A percentile compares a stretch with the other conserved stretches of the same genome.
Evolutionary conservation across 2,329 filamentous ascomycete species (phyloP).

Genomic region (Lizonia empirigonia): DNA sequence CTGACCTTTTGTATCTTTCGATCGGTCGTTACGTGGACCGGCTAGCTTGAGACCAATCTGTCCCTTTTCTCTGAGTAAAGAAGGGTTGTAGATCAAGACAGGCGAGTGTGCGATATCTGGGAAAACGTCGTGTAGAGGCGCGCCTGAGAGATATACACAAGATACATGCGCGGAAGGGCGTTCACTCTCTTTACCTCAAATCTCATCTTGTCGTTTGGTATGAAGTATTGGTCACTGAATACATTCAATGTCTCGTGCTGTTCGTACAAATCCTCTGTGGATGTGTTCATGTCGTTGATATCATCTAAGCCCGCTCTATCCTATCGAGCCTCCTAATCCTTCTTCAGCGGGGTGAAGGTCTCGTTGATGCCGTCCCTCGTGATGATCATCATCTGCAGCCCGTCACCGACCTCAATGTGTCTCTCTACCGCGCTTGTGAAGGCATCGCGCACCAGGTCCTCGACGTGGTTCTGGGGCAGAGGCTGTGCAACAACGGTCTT

Average conservation of each 20-base stretch:
- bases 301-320: slow-evolving; percentile 46
- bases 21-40: no score
- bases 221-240: not conserved
- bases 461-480: slow-evolving; percentile 73
- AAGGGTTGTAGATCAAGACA: no score
- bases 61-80: no score
- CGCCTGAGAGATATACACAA: not conserved
- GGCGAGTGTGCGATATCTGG: no score
- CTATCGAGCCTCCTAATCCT: slow-evolving; percentile 33
- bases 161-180: no score
- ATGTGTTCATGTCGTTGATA: slow-evolving; percentile 42
- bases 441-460: slow-evolving; percentile 91
- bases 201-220: not conserved
- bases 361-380: slow-evolving; percentile 89
- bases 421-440: slow-evolving; percentile 98
- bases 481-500: slow-evolving; percentile 72
- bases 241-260: slow-evolving; percentile 20
- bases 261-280: slow-evolving; percentile 26
- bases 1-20: no score
- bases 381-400: slow-evolving; percentile 92
- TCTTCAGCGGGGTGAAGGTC: slow-evolving; percentile 80
- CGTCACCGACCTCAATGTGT: slow-evolving; percentile 98
- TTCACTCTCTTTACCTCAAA: no score
- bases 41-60: no score
- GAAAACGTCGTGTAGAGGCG: no score